Evolutionary conservation across 306 rosid genomes (phyloP), one percentile per base, ranked within the genome.

Genomic region (Quillaja saponaria): DNA sequence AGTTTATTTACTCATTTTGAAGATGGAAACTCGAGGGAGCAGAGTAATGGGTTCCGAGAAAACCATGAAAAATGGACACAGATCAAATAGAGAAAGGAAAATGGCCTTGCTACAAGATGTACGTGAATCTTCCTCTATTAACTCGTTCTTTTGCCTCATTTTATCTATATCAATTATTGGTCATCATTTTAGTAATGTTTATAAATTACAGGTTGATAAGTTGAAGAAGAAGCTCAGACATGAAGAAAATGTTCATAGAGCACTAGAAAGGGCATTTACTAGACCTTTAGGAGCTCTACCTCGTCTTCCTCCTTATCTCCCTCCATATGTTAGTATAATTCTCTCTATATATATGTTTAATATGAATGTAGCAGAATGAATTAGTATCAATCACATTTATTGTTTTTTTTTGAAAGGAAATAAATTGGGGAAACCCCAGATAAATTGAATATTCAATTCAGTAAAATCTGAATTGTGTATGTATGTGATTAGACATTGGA

Each of bases 261-360:
- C 86, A 13, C 81, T 91, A 55, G 98, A 91, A 66, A 88, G 98
- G 68, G 98, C 95, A 56, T 87, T 91, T 20, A 82, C 92, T 2
- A 79, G 98, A 63, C 96, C 98, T 48, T 64, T 91, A 44, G 98
- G 98, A 67, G 87, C 96, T 63, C 80, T 91, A 38, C 98, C 98
- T 73, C 96, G 96, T 64, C 92, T 91, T 62, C 98, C 98, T 66
- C 96, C 98, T 11, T 91, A 86, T 86, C 96, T 91, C 48, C 98
- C 98, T 79, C 87, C 92, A 49, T 50, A 77, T 77, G 97, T 91
- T 49, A 78, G 95, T 63, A 12, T 16, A 34, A 55, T 37, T 31
- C 51, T 40, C 17, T 67, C 34, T 20, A 0, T n/a, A 34, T 42
- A 20, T 31, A 3, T 0, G 13, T 56, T 25, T 49, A 48, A 58